Evolutionary conservation across 169 alveolate genomes (phyloP).

Genomic region (Plasmodium gonderi): DNA sequence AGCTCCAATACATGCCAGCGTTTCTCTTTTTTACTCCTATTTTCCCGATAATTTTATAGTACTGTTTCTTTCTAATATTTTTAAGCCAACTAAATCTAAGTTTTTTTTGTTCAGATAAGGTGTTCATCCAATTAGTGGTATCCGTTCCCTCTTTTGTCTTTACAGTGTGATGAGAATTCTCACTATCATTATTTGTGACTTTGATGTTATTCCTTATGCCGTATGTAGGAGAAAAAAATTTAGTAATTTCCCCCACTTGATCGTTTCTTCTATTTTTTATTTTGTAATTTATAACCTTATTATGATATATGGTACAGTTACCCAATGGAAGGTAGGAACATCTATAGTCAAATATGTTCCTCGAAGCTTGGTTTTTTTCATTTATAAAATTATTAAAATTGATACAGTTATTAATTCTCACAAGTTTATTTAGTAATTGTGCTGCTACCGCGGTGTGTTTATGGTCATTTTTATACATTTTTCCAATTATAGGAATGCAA

Average conservation of each 20-base stretch:
- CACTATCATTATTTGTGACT: not conserved
- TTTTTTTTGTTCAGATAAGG: not conserved
- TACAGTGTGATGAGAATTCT: not conserved
- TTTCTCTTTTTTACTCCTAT: slow-evolving; percentile 84
- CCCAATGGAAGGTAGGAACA: not conserved
- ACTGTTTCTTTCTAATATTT: slow-evolving; percentile 80
- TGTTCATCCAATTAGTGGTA: not conserved
- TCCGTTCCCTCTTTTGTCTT: not conserved
- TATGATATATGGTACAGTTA: slow-evolving; percentile 5
- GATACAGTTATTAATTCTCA: not conserved
- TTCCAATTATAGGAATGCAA: slow-evolving; percentile 18
- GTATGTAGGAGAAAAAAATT: not conserved
- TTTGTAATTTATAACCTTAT: not conserved
- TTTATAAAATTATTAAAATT: not conserved
- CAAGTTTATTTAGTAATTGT: slow-evolving; percentile 11
- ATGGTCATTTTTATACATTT: slow-evolving; percentile 19
- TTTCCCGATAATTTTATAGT: slow-evolving; percentile 81
- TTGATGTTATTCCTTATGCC: not conserved
- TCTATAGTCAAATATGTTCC: not conserved
- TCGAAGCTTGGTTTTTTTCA: not conserved
- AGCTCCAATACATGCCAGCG: slow-evolving; percentile 86
- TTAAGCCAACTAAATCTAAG: slow-evolving; percentile 66
- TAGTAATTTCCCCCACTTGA: not conserved
- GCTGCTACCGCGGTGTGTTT: not conserved
- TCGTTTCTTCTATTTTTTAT: not conserved